Evolutionary conservation across 2,329 filamentous ascomycete genomes (phyloP).

Genomic region (Rhinocladiella mackenziei): DNA sequence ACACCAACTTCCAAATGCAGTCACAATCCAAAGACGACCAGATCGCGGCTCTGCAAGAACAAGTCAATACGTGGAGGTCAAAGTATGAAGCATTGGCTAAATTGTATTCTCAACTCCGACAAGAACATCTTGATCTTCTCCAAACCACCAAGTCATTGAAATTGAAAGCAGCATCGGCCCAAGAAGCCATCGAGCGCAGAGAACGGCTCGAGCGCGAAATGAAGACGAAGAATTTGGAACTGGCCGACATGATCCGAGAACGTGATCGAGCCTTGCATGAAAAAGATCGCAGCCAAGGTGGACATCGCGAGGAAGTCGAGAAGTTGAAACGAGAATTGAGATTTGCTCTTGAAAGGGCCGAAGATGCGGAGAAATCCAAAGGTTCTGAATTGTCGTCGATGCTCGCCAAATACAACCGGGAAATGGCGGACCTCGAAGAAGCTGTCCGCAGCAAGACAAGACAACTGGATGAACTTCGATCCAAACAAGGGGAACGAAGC

Average conservation of each 20-base stretch:
- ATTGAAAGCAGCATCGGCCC: constrained; percentile 91
- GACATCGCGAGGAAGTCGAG: constrained; percentile 88
- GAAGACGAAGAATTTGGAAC: constrained; percentile 98
- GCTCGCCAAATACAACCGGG: constrained; percentile 92
- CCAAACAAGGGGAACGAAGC: constrained; percentile 72
- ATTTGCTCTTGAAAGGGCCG: constrained; percentile 83
- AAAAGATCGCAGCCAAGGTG: constrained; percentile 79
- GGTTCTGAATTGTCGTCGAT: constrained; percentile 92
- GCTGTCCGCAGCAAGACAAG: constrained; percentile 80
- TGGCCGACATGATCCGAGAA: constrained; percentile 98
- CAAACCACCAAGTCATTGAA: constrained; percentile 96
- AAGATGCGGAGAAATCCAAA: constrained; percentile 88
- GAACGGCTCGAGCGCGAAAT: constrained; percentile 96
- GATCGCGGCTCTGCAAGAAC: constrained; percentile 86
- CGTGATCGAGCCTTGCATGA: constrained; percentile 90
- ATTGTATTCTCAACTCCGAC: constrained; percentile 90
- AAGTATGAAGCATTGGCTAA: constrained; percentile 97
- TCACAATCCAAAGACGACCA: constrained; percentile 89
- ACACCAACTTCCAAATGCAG: constrained; percentile 79
- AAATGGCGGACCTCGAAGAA: constrained; percentile 95
- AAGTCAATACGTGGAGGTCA: constrained; percentile 93
- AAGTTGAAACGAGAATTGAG: constrained; percentile 91
- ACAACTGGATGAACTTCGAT: constrained; percentile 76
- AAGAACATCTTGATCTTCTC: constrained; percentile 89
- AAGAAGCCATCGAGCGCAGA: constrained; percentile 89